Conservation (phyloP, 116 monocot species). For the Posidonia oceanica region DNA sequence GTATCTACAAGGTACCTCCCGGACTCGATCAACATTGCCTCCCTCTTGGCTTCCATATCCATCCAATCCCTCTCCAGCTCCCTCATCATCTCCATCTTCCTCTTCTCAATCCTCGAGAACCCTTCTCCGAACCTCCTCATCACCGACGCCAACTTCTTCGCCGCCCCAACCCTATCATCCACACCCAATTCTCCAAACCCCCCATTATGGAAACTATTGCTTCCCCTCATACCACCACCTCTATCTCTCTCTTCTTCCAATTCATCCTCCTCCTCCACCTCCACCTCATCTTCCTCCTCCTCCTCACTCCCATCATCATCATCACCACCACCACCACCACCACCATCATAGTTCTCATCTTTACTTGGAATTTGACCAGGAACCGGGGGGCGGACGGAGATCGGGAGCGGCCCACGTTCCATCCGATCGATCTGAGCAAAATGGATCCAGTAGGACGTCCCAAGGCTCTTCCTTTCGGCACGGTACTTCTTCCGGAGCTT, state of each 20-base stretch:
- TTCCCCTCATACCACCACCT: neutral
- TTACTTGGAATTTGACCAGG: neutral
- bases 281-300: neutral
- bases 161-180: slow-evolving; percentile 4
- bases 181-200: neutral
- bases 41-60: slow-evolving; percentile 19
- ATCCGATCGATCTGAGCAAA: slow-evolving; percentile 58
- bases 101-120: slow-evolving; percentile 21
- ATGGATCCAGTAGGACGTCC: slow-evolving; percentile 44
- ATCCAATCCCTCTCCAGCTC: slow-evolving; percentile 24
- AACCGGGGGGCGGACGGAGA: slow-evolving; percentile 16
- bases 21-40: slow-evolving; percentile 19
- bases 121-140: slow-evolving; percentile 21
- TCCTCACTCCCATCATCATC: neutral
- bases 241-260: neutral
- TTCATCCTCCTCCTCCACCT: neutral
- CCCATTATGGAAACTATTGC: neutral
- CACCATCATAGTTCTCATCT: neutral
- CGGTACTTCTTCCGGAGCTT: slow-evolving; percentile 75
- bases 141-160: slow-evolving; percentile 11
- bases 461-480: slow-evolving; percentile 33
- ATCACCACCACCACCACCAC: neutral
- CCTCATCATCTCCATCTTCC: slow-evolving; percentile 22
- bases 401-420: slow-evolving; percentile 49
- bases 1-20: slow-evolving; percentile 2